phyloP scores from a whole-genome alignment of 2,329 filamentous ascomycete species.

The Fusarium nygamai region DNA sequence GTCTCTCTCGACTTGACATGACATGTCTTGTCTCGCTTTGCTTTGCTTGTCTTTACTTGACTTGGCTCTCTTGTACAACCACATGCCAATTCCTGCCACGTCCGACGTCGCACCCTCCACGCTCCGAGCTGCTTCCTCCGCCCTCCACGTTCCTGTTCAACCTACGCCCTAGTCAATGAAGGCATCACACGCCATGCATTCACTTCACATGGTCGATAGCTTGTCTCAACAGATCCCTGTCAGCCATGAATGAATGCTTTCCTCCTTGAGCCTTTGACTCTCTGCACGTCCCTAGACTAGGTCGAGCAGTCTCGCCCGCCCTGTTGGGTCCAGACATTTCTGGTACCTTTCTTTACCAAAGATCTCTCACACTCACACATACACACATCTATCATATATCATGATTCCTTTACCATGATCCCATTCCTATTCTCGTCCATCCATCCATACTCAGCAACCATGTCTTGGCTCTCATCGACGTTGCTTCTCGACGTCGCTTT shows the following conservation, averaged over 20 bases:
- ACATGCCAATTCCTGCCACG: conserved; percentile 37
- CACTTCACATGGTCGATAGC: conserved; percentile 28
- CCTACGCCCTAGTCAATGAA: conserved; percentile 31
- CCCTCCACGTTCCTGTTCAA: conserved; percentile 35
- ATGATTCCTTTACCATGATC: conserved; percentile 9
- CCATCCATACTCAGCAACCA: conserved; percentile 11
- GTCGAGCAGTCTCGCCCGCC: conserved; percentile 16
- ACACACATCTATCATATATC: conserved; percentile 28
- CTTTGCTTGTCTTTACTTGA: not conserved
- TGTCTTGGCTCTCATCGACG: conserved; percentile 42
- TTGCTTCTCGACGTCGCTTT: conserved; percentile 40
- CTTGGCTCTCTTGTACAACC: conserved; percentile 26
- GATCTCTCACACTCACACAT: conserved; percentile 14
- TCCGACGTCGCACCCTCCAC: conserved; percentile 37
- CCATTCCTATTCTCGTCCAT: conserved; percentile 11
- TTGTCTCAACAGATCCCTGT: conserved; percentile 32
- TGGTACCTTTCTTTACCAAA: conserved; percentile 21
- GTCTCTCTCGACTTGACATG: conserved; percentile 5
- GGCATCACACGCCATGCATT: conserved; percentile 35
- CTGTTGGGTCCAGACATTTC: conserved; percentile 31
- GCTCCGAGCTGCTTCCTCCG: conserved; percentile 23
- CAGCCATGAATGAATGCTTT: conserved; percentile 11
- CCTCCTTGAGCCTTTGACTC: conserved; percentile 26
- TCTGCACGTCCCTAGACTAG: conserved; percentile 6
- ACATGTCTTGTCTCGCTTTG: not conserved